phyloP scores from a whole-genome alignment of 495 filamentous ascomycete genomes.

The Penicillium canescens region DNA sequence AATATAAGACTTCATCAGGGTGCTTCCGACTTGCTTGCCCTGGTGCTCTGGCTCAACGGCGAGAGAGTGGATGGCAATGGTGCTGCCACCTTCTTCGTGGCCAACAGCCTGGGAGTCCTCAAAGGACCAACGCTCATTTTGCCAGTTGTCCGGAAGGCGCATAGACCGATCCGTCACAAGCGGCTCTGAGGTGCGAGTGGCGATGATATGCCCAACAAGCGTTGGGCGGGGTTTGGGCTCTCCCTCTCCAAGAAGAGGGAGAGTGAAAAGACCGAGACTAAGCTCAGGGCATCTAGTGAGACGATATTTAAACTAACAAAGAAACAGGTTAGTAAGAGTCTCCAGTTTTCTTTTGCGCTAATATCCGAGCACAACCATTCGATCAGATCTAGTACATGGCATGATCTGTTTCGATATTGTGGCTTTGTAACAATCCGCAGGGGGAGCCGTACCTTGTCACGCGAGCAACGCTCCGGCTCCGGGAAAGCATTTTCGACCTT shows the following conservation, averaged over 20 bases:
- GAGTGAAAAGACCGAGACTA: constrained; percentile 75
- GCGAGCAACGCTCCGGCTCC: constrained; percentile 67
- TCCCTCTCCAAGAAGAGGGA: constrained; percentile 43
- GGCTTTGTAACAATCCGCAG: neutral
- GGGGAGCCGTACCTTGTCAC: constrained; percentile 70
- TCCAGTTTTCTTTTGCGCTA: neutral
- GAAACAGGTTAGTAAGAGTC: constrained; percentile 9
- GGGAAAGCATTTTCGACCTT: constrained; percentile 77
- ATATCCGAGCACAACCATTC: too few species aligned
- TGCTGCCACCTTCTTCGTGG: constrained; percentile 71
- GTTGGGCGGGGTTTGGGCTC: constrained; percentile 48
- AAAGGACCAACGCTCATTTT: constrained; percentile 36
- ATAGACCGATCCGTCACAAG: constrained; percentile 76
- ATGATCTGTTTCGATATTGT: neutral
- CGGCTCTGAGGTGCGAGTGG: constrained; percentile 62
- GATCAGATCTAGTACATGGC: too few species aligned
- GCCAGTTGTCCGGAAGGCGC: constrained; percentile 68
- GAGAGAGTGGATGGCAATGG: constrained; percentile 79
- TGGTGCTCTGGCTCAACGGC: constrained; percentile 78
- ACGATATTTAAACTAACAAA: constrained; percentile 73
- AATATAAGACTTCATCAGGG: constrained; percentile 73
- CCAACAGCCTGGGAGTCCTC: constrained; percentile 44
- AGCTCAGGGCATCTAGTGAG: constrained; percentile 77
- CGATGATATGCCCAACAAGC: constrained; percentile 80
- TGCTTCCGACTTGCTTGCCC: constrained; percentile 69